Base-by-base conservation (phyloP, 108 stramenopile genomes). In the Fistulifera pelliculosa region DNA sequence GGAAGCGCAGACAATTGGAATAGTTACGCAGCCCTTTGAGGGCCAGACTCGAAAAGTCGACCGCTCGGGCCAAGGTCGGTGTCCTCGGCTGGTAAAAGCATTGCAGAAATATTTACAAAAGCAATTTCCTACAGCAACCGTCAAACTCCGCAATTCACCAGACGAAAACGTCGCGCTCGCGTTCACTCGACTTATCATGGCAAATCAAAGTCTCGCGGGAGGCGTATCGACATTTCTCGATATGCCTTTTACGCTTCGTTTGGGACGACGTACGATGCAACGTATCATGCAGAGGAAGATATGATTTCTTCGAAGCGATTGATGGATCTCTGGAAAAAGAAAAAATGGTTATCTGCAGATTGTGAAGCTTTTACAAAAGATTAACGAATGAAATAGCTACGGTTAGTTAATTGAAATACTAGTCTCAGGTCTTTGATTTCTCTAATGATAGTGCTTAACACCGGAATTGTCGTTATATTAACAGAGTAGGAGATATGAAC, bases 21-120 rank as follows among this genome's bases (percentile, higher is more conserved):
- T 63, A 42, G 26, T 55, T 4, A 63, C 62, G 14, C 53, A 63
- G 17, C 27, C 53, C 13, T 63, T 63, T 39, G 4, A 1, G 1
- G 19, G 50, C 21, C 14, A 25, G 62, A 35, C n/a, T 41, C 19
- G 18, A 52, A 65, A 16, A 18, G 24, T 50, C 27, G 59, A 60
- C 28, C 13, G n/a, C 3, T 18, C 18, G n/a, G 13, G 2, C 16
- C 6, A 35, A 10, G 45, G 44, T 19, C 44, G 49, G 16, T 59
- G 58, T 38, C 26, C n/a, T 16, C 13, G 15, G 23, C 10, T 59
- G n/a, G 58, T 59, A 2, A 23, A 18, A 12, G 47, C 15, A 4
- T 38, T 59, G 42, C 17, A 47, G 11, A 24, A 7, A 31, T 52
- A 52, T 17, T 17, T 61, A 10, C 5, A 61, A 42, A 19, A 14